phyloP scores from a whole-genome alignment of 2,329 filamentous ascomycete genomes.

The Elsinoe batatas region DNA sequence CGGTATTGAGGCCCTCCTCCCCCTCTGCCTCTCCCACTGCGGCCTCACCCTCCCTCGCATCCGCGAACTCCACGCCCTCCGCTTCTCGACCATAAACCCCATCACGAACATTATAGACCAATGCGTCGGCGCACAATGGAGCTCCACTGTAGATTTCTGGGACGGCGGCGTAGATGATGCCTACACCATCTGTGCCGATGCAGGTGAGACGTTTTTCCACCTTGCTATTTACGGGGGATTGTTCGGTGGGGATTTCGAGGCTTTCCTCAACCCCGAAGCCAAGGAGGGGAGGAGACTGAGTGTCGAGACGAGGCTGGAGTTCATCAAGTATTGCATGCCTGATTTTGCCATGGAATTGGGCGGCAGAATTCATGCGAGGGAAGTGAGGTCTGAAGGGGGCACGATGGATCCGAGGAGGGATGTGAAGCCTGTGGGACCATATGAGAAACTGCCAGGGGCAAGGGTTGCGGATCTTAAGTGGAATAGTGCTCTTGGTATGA shows the following conservation, averaged over 20 bases:
- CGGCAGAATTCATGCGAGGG: not conserved
- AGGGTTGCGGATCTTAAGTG: conserved; percentile 6
- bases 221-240: conserved; percentile 28
- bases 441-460: conserved; percentile 12
- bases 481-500: conserved; percentile 12
- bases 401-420: conserved; percentile 15
- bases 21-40: conserved; percentile 23
- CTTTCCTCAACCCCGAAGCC: conserved; percentile 16
- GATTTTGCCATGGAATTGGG: conserved; percentile 16
- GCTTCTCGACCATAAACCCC: conserved; percentile 27
- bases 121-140: conserved; percentile 25
- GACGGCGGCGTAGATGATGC: conserved; percentile 25
- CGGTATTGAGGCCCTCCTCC: conserved; percentile 26
- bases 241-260: conserved; percentile 22
- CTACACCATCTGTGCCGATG: conserved; percentile 21
- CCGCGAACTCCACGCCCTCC: conserved; percentile 21
- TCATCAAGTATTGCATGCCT: conserved; percentile 25
- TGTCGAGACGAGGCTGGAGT: conserved; percentile 24
- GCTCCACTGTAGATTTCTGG: conserved; percentile 22
- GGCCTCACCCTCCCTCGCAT: conserved; percentile 27
- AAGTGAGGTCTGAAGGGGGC: not conserved
- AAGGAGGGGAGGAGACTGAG: conserved; percentile 11
- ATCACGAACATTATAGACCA: conserved; percentile 26
- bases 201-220: conserved; percentile 23
- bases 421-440: conserved; percentile 18